These are phyloP conservation scores for Eurotiales sp. DNA, from an alignment of 2,329 filamentous ascomycete genomes.

Conservation along the genomic window DNA sequence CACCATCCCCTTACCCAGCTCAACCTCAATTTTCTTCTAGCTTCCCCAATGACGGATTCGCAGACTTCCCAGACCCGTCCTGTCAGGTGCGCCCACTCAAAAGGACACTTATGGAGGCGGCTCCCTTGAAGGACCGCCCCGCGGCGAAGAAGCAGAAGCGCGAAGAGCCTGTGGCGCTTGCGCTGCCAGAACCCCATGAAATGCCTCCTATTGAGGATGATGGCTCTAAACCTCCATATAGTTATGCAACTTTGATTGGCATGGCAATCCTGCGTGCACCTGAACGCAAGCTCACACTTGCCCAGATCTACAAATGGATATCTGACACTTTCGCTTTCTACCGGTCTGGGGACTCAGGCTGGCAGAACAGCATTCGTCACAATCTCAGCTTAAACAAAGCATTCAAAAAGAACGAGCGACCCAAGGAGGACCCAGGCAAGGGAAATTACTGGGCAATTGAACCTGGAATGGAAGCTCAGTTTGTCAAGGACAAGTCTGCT, in stretches of 20 bases:
- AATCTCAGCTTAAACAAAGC: slow-evolving; percentile 96
- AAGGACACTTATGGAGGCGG: slow-evolving; percentile 67
- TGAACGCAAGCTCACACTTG: slow-evolving; percentile 76
- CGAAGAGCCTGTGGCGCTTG: slow-evolving; percentile 49
- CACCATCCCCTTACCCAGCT: slow-evolving; percentile 38
- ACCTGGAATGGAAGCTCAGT: slow-evolving; percentile 81
- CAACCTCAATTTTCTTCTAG: slow-evolving; percentile 46
- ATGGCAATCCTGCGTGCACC: slow-evolving; percentile 93
- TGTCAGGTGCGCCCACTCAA: slow-evolving; percentile 47
- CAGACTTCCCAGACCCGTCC: slow-evolving; percentile 46
- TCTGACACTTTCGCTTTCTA: slow-evolving; percentile 93
- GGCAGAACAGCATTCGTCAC: slow-evolving; percentile 99
- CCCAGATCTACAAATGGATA: slow-evolving; percentile 99
- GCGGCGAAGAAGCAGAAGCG: slow-evolving; percentile 63
- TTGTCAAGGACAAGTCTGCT: slow-evolving; percentile 77
- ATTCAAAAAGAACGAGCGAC: slow-evolving; percentile 90
- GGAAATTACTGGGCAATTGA: slow-evolving; percentile 97
- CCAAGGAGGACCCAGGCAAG: slow-evolving; percentile 96
- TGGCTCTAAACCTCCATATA: slow-evolving; percentile 82
- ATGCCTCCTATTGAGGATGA: slow-evolving; percentile 81
- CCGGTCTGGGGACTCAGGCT: slow-evolving; percentile 76
- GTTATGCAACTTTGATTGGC: slow-evolving; percentile 91
- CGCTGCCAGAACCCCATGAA: slow-evolving; percentile 68
- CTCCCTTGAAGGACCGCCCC: slow-evolving; percentile 66
- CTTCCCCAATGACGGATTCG: slow-evolving; percentile 42